Conservation (phyloP, 1,284 basidiomycete species). For the Rhodotorula glutinis region DNA sequence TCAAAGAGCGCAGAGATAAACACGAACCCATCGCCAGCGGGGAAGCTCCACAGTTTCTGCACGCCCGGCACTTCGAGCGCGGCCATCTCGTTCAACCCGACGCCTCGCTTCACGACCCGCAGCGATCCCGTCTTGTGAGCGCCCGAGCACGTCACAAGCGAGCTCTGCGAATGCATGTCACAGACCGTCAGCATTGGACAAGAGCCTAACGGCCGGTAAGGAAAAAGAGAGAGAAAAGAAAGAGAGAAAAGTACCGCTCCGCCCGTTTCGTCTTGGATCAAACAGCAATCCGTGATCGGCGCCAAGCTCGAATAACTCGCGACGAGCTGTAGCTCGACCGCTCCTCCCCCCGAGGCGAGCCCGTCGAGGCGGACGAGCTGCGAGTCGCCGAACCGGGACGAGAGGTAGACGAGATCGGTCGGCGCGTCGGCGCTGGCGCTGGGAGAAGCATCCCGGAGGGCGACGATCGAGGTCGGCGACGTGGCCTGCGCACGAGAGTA, state of each 20-base stretch:
- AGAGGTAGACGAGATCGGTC: slow-evolving; percentile 61
- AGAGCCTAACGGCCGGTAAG: not conserved
- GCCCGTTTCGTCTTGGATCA: slow-evolving; percentile 68
- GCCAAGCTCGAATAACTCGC: slow-evolving; percentile 75
- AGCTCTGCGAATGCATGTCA: not conserved
- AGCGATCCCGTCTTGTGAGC: slow-evolving; percentile 75
- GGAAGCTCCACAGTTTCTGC: slow-evolving; percentile 63
- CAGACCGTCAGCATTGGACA: not conserved
- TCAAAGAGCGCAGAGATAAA: too few relatives aligned
- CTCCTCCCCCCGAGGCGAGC: slow-evolving; percentile 48
- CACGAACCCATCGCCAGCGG: too few relatives aligned
- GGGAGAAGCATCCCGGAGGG: slow-evolving; percentile 59
- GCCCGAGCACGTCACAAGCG: slow-evolving; percentile 83
- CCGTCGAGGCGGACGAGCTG: slow-evolving; percentile 62
- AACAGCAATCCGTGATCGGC: slow-evolving; percentile 78
- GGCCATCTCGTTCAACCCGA: slow-evolving; percentile 66
- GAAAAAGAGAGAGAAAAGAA: not conserved
- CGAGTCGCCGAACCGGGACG: slow-evolving; percentile 79
- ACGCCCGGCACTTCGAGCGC: slow-evolving; percentile 60
- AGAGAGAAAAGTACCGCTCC: not conserved
- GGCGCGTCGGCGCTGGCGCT: slow-evolving; percentile 41
- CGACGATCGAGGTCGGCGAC: slow-evolving; percentile 67
- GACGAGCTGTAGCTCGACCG: slow-evolving; percentile 56
- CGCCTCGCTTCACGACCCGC: slow-evolving; percentile 78
- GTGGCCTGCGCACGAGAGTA: slow-evolving; percentile 51